Percentiles rank a stretch among this genome's conserved stretches.
These are phyloP conservation scores for Chrysochromulina parva DNA, from an alignment of 78 protist genomes.

Conservation along the genomic window DNA sequence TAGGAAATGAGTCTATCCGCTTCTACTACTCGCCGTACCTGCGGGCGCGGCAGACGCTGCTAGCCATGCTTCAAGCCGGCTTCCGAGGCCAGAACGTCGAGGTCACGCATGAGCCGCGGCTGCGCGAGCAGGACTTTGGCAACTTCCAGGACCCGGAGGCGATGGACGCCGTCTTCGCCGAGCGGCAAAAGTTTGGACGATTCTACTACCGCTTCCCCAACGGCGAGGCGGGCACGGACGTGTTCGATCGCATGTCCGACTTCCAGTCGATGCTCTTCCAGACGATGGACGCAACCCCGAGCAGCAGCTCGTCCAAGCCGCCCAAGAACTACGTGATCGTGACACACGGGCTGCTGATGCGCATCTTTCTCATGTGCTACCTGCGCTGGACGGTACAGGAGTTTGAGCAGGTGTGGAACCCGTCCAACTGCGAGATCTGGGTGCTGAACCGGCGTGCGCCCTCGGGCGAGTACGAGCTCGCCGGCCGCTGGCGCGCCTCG, in stretches of 20 bases:
- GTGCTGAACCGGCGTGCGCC: not conserved
- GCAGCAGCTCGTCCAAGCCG: not conserved
- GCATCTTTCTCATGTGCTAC: constrained; percentile 65
- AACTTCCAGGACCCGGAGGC: constrained; percentile 34
- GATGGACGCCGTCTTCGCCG: not conserved
- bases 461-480: not conserved
- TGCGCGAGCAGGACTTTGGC: constrained; percentile 76
- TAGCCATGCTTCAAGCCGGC: not conserved
- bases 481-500: not conserved
- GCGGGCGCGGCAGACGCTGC: constrained; percentile 38
- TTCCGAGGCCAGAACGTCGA: not conserved
- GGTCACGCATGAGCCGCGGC: constrained; percentile 53
- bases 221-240: constrained; percentile 66
- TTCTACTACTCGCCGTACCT: constrained; percentile 32
- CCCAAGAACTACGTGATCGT: not conserved
- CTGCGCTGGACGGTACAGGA: constrained; percentile 41
- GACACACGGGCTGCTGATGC: constrained; percentile 62
- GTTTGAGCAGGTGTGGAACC: constrained; percentile 45
- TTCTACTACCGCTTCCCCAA: constrained; percentile 69
- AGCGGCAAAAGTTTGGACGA: constrained; percentile 36
- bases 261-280: not conserved
- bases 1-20: constrained; percentile 29
- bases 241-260: constrained; percentile 49
- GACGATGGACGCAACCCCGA: not conserved
- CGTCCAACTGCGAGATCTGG: constrained; percentile 49